These are phyloP conservation scores for Lecanicillium sp. DNA, from an alignment of 2,329 filamentous ascomycete genomes.

Conservation along the genomic window DNA sequence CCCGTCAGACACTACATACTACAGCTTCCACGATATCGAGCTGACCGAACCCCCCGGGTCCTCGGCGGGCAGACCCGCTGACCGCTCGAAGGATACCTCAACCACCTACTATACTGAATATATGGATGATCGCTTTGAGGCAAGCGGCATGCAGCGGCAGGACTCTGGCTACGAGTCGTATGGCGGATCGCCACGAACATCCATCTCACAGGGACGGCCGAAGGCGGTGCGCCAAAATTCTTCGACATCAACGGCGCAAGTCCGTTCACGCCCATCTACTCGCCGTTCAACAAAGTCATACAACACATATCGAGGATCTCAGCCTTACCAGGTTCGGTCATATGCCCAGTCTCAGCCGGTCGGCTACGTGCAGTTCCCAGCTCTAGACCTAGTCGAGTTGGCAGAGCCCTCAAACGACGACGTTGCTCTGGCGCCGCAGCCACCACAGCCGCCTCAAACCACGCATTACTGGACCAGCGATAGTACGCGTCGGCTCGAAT, in stretches of 20 bases:
- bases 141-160: slow-evolving; percentile 42
- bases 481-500: slow-evolving; percentile 53
- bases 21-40: slow-evolving; percentile 46
- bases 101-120: slow-evolving; percentile 4
- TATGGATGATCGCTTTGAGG: slow-evolving; percentile 10
- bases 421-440: slow-evolving; percentile 16
- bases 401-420: slow-evolving; percentile 13
- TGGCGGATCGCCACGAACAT: slow-evolving; percentile 27
- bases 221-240: slow-evolving; percentile 12
- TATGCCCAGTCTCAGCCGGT: slow-evolving; percentile 22
- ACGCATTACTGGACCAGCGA: slow-evolving; percentile 63
- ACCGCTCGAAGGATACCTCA: slow-evolving; percentile 13
- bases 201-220: slow-evolving; percentile 23
- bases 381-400: slow-evolving; percentile 30
- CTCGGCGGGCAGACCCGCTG: slow-evolving; percentile 13
- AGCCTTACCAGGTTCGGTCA: slow-evolving; percentile 26
- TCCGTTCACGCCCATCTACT: slow-evolving; percentile 31
- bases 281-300: slow-evolving; percentile 33
- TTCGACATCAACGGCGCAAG: slow-evolving; percentile 17
- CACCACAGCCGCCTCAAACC: slow-evolving; percentile 47
- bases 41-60: slow-evolving; percentile 32
- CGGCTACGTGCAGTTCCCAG: slow-evolving; percentile 43
- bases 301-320: slow-evolving; percentile 18
- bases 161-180: slow-evolving; percentile 54
- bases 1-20: slow-evolving; percentile 42